A percentile compares a stretch with the other conserved stretches of the same genome.
Conservation (phyloP, 371 early-diverging fungal genomes). For the Chytridiales sp. region DNA sequence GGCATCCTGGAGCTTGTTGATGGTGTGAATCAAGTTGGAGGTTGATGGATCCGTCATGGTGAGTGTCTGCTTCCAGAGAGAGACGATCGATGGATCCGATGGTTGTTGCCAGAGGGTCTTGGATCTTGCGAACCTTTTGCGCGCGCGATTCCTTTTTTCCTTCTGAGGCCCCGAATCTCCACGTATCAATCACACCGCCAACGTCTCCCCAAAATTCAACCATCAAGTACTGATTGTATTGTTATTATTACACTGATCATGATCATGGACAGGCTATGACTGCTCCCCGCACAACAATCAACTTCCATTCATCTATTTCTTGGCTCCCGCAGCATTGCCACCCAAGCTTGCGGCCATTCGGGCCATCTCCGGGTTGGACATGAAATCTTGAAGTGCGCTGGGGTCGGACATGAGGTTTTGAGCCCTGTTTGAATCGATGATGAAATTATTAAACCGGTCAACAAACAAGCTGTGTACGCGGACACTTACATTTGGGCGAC, state of each 20-base stretch:
- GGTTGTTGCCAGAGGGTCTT: too few relatives aligned
- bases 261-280: too few relatives aligned
- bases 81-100: too few relatives aligned
- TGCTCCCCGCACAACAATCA: neutral
- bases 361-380: conserved; percentile 45
- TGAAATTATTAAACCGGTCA: conserved; percentile 17
- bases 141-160: too few relatives aligned
- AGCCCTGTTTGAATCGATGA: conserved; percentile 52
- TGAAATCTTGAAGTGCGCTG: conserved; percentile 37
- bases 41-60: too few relatives aligned
- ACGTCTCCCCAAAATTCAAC: too few relatives aligned
- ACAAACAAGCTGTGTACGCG: neutral
- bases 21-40: conserved; percentile 30
- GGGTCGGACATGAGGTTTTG: conserved; percentile 71
- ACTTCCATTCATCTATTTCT: conserved; percentile 18
- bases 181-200: too few relatives aligned
- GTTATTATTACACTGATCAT: too few relatives aligned
- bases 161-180: too few relatives aligned
- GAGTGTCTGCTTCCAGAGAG: too few relatives aligned
- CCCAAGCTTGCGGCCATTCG: conserved; percentile 19
- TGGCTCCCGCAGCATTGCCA: neutral
- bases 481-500: conserved; percentile 75
- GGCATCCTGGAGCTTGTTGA: conserved; percentile 84
- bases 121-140: too few relatives aligned
- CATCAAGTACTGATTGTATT: too few relatives aligned